phyloP scores from a whole-genome alignment of 257 asterid species.

The Haberlea rhodopensis region DNA sequence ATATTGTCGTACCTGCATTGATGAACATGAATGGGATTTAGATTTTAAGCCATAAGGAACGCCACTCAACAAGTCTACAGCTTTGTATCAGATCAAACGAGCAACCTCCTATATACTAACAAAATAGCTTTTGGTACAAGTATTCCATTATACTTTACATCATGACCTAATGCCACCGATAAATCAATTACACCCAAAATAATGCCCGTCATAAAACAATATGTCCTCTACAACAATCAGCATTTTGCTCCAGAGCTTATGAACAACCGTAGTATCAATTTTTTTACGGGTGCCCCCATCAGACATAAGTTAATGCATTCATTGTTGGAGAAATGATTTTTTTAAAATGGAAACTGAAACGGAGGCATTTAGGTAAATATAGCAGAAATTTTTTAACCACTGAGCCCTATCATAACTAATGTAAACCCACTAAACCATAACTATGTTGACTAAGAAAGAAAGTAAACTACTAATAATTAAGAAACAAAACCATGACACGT shows the following conservation, averaged over 20 bases:
- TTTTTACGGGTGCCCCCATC: neutral
- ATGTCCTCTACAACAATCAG: neutral
- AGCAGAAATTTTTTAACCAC: no score
- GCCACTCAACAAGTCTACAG: constrained; percentile 8
- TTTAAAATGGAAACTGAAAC: no score
- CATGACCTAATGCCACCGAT: neutral
- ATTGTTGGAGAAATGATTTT: no score
- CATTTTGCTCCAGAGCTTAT: neutral
- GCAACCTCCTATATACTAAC: neutral
- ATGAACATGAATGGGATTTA: neutral
- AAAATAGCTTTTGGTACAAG: neutral
- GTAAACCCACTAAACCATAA: no score
- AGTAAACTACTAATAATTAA: no score
- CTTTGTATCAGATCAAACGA: neutral
- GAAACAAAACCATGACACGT: no score
- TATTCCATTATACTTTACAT: neutral
- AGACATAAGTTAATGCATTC: neutral
- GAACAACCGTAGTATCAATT: neutral
- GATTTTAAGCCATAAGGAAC: constrained; percentile 11
- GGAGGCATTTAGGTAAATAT: no score
- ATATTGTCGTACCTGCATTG: constrained; percentile 69
- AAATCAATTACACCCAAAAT: neutral
- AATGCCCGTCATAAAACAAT: neutral
- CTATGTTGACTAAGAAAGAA: no score
- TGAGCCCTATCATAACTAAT: no score